A percentile compares a stretch with the other conserved stretches of the same genome.
These are phyloP conservation scores for Styphnolobium japonicum DNA, from an alignment of 306 rosid species.

Conservation along the genomic window DNA sequence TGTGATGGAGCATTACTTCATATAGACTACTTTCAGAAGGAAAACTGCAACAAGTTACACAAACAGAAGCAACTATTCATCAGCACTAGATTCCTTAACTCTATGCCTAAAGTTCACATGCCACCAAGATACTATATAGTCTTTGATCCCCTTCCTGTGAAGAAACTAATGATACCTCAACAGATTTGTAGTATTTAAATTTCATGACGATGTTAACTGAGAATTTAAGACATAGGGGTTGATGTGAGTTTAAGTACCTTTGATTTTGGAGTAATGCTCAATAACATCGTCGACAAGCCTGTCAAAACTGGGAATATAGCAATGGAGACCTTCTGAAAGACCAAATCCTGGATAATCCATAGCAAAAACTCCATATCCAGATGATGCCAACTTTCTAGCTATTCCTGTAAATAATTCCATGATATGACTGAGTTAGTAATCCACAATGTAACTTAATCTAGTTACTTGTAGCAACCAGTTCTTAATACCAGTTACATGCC, in stretches of 20 bases:
- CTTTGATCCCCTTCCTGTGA: not conserved
- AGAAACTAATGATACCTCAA: not conserved
- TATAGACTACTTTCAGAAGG: not conserved
- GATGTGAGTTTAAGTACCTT: constrained; percentile 47
- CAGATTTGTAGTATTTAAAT: not conserved
- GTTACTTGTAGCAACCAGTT: constrained; percentile 3
- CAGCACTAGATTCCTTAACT: not conserved
- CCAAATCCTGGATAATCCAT: constrained; percentile 99
- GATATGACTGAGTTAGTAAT: constrained; percentile 8
- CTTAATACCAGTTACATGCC: constrained; percentile 51
- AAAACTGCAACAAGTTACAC: not conserved
- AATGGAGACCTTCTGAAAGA: constrained; percentile 93
- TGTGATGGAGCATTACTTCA: not conserved
- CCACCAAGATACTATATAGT: not conserved
- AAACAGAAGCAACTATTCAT: not conserved
- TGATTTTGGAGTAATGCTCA: constrained; percentile 75
- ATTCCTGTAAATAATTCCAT: constrained; percentile 53
- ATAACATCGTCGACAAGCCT: constrained; percentile 71
- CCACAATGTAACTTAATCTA: not conserved
- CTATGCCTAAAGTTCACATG: not conserved
- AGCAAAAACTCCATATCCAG: constrained; percentile 83
- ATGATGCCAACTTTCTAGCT: constrained; percentile 73
- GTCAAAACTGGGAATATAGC: constrained; percentile 70
- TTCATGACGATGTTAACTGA: not conserved
- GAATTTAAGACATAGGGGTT: not conserved